A percentile compares a stretch with the other conserved stretches of the same genome.
These are phyloP conservation scores for Xylariaceae sp. DNA, from an alignment of 2,329 filamentous ascomycete species.

Conservation along the genomic window DNA sequence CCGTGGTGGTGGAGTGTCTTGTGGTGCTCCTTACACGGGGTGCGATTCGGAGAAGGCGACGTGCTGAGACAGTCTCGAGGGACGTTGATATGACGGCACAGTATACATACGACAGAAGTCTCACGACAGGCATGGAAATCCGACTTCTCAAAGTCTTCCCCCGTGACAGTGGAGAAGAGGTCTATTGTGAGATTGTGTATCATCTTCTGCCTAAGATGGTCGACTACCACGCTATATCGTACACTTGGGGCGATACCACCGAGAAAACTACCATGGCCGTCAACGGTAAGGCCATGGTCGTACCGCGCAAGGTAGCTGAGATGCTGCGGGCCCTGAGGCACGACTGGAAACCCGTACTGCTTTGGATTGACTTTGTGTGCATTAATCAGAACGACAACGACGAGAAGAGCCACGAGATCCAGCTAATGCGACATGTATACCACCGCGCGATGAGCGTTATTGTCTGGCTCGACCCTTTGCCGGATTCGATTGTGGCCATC, in stretches of 20 bases:
- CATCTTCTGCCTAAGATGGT: background rate
- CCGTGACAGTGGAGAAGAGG: background rate
- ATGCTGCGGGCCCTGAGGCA: slow-evolving; percentile 3
- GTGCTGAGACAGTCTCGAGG: background rate
- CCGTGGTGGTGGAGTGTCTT: background rate
- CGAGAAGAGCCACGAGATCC: slow-evolving; percentile 11
- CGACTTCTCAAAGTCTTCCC: slow-evolving; percentile 6
- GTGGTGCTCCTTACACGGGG: background rate
- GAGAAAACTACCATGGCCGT: slow-evolving; percentile 1
- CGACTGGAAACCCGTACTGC: slow-evolving; percentile 2
- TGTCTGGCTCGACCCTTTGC: slow-evolving; percentile 11
- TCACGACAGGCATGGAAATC: slow-evolving; percentile 2
- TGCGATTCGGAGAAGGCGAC: background rate
- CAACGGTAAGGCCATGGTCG: slow-evolving; percentile 5
- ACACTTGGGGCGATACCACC: slow-evolving; percentile 14
- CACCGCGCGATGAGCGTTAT: slow-evolving; percentile 8
- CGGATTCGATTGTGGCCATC: slow-evolving; percentile 3
- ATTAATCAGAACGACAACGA: slow-evolving; percentile 11
- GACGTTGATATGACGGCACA: background rate
- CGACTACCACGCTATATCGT: slow-evolving; percentile 14
- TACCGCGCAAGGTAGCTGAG: slow-evolving; percentile 7
- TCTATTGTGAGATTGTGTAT: slow-evolving; percentile 6
- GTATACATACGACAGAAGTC: background rate
- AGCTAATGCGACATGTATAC: slow-evolving; percentile 13
- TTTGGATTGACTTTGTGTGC: slow-evolving; percentile 16